Conservation (phyloP, 2,329 filamentous ascomycete genomes). For the Thelonectria olida region DNA sequence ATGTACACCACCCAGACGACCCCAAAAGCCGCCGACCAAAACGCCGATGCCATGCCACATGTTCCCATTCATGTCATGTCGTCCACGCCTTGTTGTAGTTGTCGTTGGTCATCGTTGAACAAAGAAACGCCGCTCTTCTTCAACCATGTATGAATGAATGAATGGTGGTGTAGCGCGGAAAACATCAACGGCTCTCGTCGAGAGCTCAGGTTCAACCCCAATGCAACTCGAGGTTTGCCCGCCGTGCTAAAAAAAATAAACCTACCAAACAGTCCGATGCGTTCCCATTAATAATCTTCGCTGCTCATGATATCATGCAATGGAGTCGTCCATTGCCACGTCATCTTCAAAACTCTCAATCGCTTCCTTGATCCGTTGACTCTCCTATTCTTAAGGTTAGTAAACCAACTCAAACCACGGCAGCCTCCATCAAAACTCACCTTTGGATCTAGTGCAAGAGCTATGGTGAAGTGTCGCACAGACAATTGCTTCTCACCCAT, state of each 20-base stretch:
- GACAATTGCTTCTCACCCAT: conserved; percentile 79
- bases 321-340: conserved; percentile 74
- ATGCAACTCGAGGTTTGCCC: neutral
- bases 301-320: conserved; percentile 56
- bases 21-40: conserved; percentile 18
- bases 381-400: conserved; percentile 68
- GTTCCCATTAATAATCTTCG: conserved; percentile 32
- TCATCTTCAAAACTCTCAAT: conserved; percentile 92
- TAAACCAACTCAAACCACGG: neutral
- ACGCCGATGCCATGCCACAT: conserved; percentile 50
- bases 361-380: conserved; percentile 93
- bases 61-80: conserved; percentile 36
- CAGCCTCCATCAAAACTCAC: conserved; percentile 57
- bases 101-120: neutral
- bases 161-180: no score
- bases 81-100: conserved; percentile 5
- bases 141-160: neutral
- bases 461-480: conserved; percentile 94
- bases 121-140: neutral
- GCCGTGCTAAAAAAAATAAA: conserved; percentile 33
- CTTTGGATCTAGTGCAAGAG: conserved; percentile 95
- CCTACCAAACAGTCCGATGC: conserved; percentile 25
- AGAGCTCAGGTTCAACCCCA: neutral
- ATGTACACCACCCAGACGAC: conserved; percentile 17
- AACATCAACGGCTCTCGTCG: neutral